Conservation (phyloP, 2,329 filamentous ascomycete genomes). For the Xylariaceae sp. region DNA sequence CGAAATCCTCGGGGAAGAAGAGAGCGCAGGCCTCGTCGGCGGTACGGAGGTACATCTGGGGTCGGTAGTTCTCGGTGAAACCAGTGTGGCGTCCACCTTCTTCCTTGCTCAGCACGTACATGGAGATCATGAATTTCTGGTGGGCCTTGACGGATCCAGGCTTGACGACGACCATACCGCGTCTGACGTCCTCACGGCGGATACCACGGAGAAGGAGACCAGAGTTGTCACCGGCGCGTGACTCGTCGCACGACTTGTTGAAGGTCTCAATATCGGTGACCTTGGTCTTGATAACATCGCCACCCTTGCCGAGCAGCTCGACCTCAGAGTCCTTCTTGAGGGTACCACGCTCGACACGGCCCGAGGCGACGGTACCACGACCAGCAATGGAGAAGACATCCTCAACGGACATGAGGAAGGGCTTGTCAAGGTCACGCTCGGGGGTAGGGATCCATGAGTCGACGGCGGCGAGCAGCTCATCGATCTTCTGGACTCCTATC, state of each 20-base stretch:
- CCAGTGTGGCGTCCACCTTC: slow-evolving; percentile 96
- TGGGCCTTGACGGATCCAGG: slow-evolving; percentile 83
- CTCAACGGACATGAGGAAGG: slow-evolving; percentile 98
- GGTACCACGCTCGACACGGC: slow-evolving; percentile 91
- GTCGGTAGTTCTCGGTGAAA: slow-evolving; percentile 94
- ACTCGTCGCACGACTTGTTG: slow-evolving; percentile 99
- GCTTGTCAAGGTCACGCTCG: slow-evolving; percentile 90
- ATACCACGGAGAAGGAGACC: slow-evolving; percentile 93
- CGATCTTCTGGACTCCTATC: slow-evolving; percentile 82
- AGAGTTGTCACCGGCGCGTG: slow-evolving; percentile 95
- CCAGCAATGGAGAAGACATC: slow-evolving; percentile 87
- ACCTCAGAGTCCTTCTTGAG: slow-evolving; percentile 94
- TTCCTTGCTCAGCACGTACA: slow-evolving; percentile 97
- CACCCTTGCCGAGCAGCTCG: slow-evolving; percentile 86
- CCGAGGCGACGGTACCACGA: slow-evolving; percentile 93
- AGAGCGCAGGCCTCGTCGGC: slow-evolving; percentile 77
- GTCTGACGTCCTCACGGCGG: slow-evolving; percentile 88
- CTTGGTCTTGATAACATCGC: slow-evolving; percentile 89
- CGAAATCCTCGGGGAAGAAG: slow-evolving; percentile 79
- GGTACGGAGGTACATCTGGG: slow-evolving; percentile 93
- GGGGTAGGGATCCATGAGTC: slow-evolving; percentile 97
- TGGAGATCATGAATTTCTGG: slow-evolving; percentile 87
- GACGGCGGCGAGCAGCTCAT: slow-evolving; percentile 84
- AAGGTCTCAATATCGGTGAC: slow-evolving; percentile 99
- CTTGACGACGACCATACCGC: slow-evolving; percentile 89